These are phyloP conservation scores for Ophiosphaerella narmari DNA, from an alignment of 2,329 filamentous ascomycete species.

Conservation along the genomic window DNA sequence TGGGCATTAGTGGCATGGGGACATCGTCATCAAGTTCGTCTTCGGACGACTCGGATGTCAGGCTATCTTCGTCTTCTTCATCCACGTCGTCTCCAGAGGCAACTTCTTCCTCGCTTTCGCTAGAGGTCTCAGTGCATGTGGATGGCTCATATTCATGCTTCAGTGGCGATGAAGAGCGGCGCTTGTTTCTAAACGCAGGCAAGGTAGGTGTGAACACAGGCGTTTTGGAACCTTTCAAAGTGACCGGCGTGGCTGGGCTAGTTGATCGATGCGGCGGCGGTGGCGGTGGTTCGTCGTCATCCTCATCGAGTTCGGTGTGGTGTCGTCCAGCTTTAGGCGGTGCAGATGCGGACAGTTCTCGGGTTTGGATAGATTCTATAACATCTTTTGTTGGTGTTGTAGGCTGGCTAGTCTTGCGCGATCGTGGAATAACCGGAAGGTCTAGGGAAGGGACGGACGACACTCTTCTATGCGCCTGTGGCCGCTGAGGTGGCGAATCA, in stretches of 20 bases:
- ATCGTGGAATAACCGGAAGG: conserved; percentile 52
- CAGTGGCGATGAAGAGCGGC: conserved; percentile 85
- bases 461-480: conserved; percentile 48
- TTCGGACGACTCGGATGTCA: conserved; percentile 58
- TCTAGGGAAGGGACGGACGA: conserved; percentile 56
- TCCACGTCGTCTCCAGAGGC: conserved; percentile 49
- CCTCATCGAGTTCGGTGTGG: conserved; percentile 12
- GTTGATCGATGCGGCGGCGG: conserved; percentile 57
- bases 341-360: conserved; percentile 31
- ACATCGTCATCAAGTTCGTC: conserved; percentile 60
- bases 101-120: conserved; percentile 60
- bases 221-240: conserved; percentile 50
- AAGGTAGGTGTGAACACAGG: conserved; percentile 56
- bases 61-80: conserved; percentile 55
- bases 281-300: conserved; percentile 38
- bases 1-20: conserved; percentile 44
- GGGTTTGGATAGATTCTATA: conserved; percentile 10
- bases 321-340: conserved; percentile 38
- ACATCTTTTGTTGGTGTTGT: conserved; percentile 36
- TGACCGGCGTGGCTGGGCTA: conserved; percentile 55
- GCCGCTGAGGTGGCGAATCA: conserved; percentile 36
- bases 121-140: conserved; percentile 65
- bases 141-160: conserved; percentile 98
- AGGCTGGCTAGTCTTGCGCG: conserved; percentile 49
- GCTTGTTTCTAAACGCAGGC: conserved; percentile 55